Evolutionary conservation across 495 filamentous ascomycete genomes (phyloP), one percentile per base, ranked within the genome.

Genomic region (Pseudevernia furfuracea): DNA sequence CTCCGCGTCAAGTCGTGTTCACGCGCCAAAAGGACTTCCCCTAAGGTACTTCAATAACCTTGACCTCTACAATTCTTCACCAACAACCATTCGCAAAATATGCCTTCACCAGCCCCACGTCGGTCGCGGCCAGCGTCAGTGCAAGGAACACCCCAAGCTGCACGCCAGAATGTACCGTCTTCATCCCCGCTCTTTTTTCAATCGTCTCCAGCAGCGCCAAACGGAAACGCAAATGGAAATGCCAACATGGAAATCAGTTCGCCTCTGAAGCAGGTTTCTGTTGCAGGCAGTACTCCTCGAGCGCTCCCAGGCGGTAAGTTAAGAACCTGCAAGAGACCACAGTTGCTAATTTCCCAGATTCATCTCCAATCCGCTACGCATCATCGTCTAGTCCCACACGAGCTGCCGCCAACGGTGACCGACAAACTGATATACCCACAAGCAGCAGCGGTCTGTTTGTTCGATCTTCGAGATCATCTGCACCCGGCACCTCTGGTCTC

Each of bases 381-480:
- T 83, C 92, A 56, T 95, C 89, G 72, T 94, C 92, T 39, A 94
- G 90, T 72, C 90, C 91, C 3, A 84, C 84, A 25, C 82, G 85
- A 62, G 71, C 71, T 30, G 57, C 59, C 25, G 39, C 59, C 30
- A 79, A 79, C 63, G 76, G 81, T 58, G 74, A 76, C 64, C 84
- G 82, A 61, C 84, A 84, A 68, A 85, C 86, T 46, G 82, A 89
- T 71, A 77, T 87, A 59, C 81, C 80, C 60, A 93, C 89, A 74
- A 88, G 89, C 62, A 91, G 89, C 77, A 95, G 90, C 71, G 89
- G 85, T 14, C 80, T 97, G 21, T 97, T 97, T 71, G 88, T 97
- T 14, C 82, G 84, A 44, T 85, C 87, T 6, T 82, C 85, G 11
- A 72, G 83, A 36, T 75, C 82, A 15, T 74, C 75, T 37, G 79